Evolutionary conservation across 768 basidiomycete genomes (phyloP).

Genomic region (Hypholoma sublateritium): DNA sequence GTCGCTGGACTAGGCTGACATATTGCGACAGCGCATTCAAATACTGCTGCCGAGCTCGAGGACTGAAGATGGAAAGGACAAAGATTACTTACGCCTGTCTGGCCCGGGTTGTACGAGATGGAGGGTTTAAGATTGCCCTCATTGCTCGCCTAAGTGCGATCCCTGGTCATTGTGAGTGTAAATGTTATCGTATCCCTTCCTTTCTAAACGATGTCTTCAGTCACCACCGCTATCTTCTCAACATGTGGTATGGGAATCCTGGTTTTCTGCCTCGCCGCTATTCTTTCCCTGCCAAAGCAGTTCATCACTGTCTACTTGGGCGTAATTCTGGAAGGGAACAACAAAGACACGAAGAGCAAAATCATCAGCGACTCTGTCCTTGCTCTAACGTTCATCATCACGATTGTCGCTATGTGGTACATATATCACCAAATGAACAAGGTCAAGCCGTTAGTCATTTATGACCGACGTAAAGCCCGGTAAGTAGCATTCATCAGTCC

Average conservation of each 20-base stretch:
- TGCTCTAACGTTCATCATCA: conserved; percentile 67
- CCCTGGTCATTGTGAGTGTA: conserved; percentile 75
- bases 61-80: conserved; percentile 67
- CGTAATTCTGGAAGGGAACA: conserved; percentile 56
- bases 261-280: conserved; percentile 74
- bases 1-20: background rate
- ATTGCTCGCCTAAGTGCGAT: conserved; percentile 80
- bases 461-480: conserved; percentile 71
- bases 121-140: conserved; percentile 83
- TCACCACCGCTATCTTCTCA: conserved; percentile 86
- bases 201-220: conserved; percentile 32
- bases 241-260: conserved; percentile 86
- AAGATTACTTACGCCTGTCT: conserved; percentile 62
- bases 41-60: conserved; percentile 72
- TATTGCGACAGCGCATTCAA: conserved; percentile 66
- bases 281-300: conserved; percentile 87
- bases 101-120: conserved; percentile 74
- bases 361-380: conserved; percentile 72
- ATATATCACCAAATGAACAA: conserved; percentile 71
- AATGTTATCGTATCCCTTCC: background rate
- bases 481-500: conserved; percentile 23
- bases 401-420: conserved; percentile 81
- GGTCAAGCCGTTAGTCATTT: conserved; percentile 66
- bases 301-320: conserved; percentile 91
- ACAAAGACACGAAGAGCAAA: conserved; percentile 46